Evolutionary conservation across 129 eudicot genomes (phyloP), one percentile per base, ranked within the genome.

Genomic region (Arctium lappa): DNA sequence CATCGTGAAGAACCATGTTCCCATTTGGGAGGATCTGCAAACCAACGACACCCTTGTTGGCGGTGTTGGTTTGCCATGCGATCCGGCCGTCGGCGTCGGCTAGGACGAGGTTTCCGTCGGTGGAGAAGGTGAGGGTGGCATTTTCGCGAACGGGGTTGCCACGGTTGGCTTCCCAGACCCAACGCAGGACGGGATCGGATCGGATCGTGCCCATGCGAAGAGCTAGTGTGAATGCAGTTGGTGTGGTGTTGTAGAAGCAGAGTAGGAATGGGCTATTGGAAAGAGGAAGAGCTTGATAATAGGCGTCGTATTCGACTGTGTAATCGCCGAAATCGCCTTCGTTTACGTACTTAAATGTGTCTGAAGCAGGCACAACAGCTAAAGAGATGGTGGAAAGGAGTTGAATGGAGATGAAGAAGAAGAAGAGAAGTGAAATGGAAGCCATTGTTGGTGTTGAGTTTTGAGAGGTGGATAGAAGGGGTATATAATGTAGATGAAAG

Each of bases 161-260:
- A 0, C 94, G 88, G 77, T 89, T 91, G 2, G 94, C 94, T 79
- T 91, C 92, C 92, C 94, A 91, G 8, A 91, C 92, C 92, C 91
- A 91, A 3, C 91, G 88, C 78, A 80, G 63, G 6, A 87, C 79
- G 0, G 87, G 78, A 33, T 85, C 88, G 6, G 89, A 81, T 3
- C 87, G 70, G 12, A 71, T 65, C 2, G 77, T 33, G 3, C 92
- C 95, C 86, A 87, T 85, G 5, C 91, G 86, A 13, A 91, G 72
- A 38, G 92, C 89, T 22, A 89, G 76, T 3, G 88, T 88, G 69
- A 65, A 91, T 5, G 88, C 85, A 15, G 74, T 81, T 11, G 91
- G 92, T 12, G 92, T 91, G 27, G 89, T 86, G 88, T 91, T 91
- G 22, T 91, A 87, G 77, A 91, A 88, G 6, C 94, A 91, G 6